Evolutionary conservation across 2,329 filamentous ascomycete species (phyloP).

Genomic region (Aspergillus persii): DNA sequence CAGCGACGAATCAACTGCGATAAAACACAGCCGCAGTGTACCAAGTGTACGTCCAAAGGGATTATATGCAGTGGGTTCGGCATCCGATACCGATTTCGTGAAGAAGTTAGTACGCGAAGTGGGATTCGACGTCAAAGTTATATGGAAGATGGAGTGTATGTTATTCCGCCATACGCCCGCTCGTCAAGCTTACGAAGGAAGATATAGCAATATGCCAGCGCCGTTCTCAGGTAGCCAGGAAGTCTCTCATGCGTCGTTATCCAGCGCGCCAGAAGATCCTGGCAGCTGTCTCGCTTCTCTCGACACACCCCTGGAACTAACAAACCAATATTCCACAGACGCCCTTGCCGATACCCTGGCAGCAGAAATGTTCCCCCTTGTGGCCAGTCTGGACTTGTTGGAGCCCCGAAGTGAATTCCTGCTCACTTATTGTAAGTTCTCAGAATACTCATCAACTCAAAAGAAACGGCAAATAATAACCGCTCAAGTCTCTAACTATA

Average conservation of each 20-base stretch:
- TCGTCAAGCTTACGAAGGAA: not conserved
- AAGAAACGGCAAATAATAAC: not conserved
- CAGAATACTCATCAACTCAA: not conserved
- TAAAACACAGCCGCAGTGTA: constrained; percentile 4
- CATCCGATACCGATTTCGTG: constrained; percentile 12
- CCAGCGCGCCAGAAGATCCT: not conserved
- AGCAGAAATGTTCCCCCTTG: not conserved
- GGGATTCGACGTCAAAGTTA: not conserved
- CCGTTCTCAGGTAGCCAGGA: not conserved
- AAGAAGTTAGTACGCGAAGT: constrained; percentile 7
- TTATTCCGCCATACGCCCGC: not conserved
- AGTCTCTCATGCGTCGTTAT: not conserved
- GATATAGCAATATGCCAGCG: not conserved
- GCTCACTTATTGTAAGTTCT: not conserved
- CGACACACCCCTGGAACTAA: not conserved
- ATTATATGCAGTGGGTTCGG: constrained; percentile 11
- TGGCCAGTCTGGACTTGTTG: not conserved
- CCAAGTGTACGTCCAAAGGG: constrained; percentile 12
- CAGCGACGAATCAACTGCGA: constrained; percentile 18
- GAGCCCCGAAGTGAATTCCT: not conserved
- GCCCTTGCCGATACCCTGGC: not conserved
- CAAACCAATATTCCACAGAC: not conserved
- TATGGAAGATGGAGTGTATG: not conserved
- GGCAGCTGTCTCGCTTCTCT: not conserved
- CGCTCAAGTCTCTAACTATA: constrained; percentile 12